A percentile compares a stretch with the other conserved stretches of the same genome.
Conservation (phyloP, 1,284 basidiomycete genomes). For the Dichomitus squalens region DNA sequence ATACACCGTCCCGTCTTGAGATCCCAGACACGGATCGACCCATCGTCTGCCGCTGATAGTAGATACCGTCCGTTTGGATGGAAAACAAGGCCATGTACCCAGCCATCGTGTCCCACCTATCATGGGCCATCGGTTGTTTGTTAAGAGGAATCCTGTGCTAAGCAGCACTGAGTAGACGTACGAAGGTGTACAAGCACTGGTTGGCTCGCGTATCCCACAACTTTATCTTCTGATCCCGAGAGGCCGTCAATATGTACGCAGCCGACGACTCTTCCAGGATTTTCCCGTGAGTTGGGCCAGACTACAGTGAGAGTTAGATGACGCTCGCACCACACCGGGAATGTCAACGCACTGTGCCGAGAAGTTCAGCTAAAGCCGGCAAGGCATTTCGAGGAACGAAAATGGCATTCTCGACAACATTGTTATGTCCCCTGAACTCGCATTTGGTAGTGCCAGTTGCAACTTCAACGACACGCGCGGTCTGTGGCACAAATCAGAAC, state of each 20-base stretch:
- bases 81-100: constrained; percentile 67
- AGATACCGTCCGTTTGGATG: constrained; percentile 72
- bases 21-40: constrained; percentile 77
- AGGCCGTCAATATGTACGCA: constrained; percentile 63
- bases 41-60: constrained; percentile 74
- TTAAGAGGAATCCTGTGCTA: background rate
- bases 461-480: constrained; percentile 63
- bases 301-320: background rate
- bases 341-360: constrained; percentile 14
- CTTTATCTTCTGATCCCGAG: constrained; percentile 71
- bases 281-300: background rate
- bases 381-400: constrained; percentile 63
- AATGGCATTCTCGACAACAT: constrained; percentile 67
- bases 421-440: constrained; percentile 73
- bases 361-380: constrained; percentile 48
- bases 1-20: constrained; percentile 61
- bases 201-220: constrained; percentile 69
- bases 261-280: constrained; percentile 12
- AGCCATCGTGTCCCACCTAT: constrained; percentile 64
- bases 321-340: too few species aligned
- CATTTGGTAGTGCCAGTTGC: constrained; percentile 60
- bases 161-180: constrained; percentile 32
- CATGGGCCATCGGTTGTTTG: background rate
- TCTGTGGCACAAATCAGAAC: constrained; percentile 41
- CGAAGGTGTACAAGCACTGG: constrained; percentile 64